Conservation (phyloP, 768 basidiomycete genomes). For the Russula vinacea region DNA sequence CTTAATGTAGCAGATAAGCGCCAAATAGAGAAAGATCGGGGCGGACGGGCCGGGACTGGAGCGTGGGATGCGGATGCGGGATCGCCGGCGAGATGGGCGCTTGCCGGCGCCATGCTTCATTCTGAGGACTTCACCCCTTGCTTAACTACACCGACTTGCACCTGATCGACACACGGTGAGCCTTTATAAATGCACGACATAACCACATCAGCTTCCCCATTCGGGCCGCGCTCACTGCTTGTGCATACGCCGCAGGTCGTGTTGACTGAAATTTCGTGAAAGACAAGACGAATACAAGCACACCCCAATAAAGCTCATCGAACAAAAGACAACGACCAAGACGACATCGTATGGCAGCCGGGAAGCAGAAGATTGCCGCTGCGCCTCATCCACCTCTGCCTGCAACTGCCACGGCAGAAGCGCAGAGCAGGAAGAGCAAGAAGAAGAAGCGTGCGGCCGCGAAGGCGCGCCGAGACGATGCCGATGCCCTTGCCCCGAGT, state of each 20-base stretch:
- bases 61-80: constrained; percentile 16
- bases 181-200: constrained; percentile 11
- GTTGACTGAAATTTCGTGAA: constrained; percentile 5
- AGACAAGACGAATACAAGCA: not conserved
- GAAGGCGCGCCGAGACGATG: constrained; percentile 21
- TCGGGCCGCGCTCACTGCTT: constrained; percentile 4
- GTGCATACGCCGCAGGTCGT: constrained; percentile 7
- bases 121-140: constrained; percentile 18
- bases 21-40: not conserved
- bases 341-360: constrained; percentile 16
- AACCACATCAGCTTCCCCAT: not conserved
- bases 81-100: constrained; percentile 15
- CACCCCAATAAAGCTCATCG: not conserved
- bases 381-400: constrained; percentile 2
- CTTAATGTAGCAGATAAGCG: not conserved
- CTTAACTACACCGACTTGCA: constrained; percentile 19
- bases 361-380: constrained; percentile 23
- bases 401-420: constrained; percentile 1
- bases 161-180: constrained; percentile 23
- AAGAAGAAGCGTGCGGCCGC: constrained; percentile 24
- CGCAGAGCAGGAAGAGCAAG: constrained; percentile 18
- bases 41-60: not conserved
- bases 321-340: not conserved
- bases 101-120: constrained; percentile 16
- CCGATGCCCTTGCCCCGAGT: constrained; percentile 20